Percentiles rank a stretch among this genome's conserved stretches.
Conservation (phyloP, 306 rosid species). For the Carpinus viminea region DNA sequence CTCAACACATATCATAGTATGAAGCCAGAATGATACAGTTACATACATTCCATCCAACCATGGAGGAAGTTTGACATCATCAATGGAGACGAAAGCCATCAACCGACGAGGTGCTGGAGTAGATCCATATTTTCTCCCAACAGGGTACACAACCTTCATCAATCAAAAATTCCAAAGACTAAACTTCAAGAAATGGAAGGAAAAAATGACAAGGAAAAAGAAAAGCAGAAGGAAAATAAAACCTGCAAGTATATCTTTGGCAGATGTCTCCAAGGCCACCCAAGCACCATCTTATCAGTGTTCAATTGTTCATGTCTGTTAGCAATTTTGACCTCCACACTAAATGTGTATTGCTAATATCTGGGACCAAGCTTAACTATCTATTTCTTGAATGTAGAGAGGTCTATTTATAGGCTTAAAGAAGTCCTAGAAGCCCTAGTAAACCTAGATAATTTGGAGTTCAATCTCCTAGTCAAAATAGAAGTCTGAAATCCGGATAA, state of each 20-base stretch:
- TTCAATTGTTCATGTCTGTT: constrained; percentile 51
- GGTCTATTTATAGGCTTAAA: too few relatives aligned
- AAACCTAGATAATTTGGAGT: too few relatives aligned
- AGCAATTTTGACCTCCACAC: constrained; percentile 95
- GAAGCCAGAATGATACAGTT: constrained; percentile 13
- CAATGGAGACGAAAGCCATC: too few relatives aligned
- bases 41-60: constrained; percentile 89
- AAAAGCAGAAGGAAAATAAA: constrained; percentile 22
- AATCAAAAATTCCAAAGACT: constrained; percentile 23
- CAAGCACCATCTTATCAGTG: constrained; percentile 77
- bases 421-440: too few relatives aligned
- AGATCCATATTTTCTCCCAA: too few relatives aligned
- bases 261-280: constrained; percentile 78
- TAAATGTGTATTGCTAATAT: too few relatives aligned
- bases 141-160: constrained; percentile 67
- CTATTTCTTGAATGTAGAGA: too few relatives aligned
- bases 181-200: background rate
- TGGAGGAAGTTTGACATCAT: too few relatives aligned
- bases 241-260: constrained; percentile 94
- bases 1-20: constrained; percentile 1
- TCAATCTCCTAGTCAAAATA: too few relatives aligned
- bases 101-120: too few relatives aligned
- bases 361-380: too few relatives aligned
- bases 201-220: constrained; percentile 2
- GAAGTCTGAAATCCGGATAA: too few relatives aligned